phyloP scores from a whole-genome alignment of 1,284 basidiomycete genomes.

The Inonotus hispidus region DNA sequence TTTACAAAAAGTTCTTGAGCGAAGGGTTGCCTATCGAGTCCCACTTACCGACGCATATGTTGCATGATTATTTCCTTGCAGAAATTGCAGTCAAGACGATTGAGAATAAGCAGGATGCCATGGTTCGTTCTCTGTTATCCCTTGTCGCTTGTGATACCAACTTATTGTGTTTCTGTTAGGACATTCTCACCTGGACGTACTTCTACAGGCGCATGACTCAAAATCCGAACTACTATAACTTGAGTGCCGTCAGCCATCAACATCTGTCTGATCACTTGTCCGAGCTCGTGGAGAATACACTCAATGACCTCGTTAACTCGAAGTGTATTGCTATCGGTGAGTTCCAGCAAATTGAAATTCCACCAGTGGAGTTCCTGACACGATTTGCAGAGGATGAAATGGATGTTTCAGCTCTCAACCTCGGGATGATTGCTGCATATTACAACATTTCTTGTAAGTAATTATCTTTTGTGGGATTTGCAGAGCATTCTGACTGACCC shows the following conservation, averaged over 20 bases:
- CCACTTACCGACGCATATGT: constrained; percentile 78
- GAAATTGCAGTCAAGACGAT: constrained; percentile 99
- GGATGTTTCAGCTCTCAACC: constrained; percentile 86
- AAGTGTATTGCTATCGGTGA: constrained; percentile 92
- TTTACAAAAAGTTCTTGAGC: constrained; percentile 97
- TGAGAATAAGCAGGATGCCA: constrained; percentile 96
- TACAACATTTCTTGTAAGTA: constrained; percentile 82
- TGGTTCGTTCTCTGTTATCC: constrained; percentile 48
- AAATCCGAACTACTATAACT: constrained; percentile 93
- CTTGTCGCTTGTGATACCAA: not conserved
- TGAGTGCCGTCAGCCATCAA: constrained; percentile 90
- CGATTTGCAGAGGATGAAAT: constrained; percentile 75
- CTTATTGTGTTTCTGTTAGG: constrained; percentile 41
- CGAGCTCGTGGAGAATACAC: constrained; percentile 90
- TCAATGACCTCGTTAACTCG: constrained; percentile 87
- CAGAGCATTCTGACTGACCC: constrained; percentile 6
- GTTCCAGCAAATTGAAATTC: constrained; percentile 22
- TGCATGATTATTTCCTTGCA: constrained; percentile 97
- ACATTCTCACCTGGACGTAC: constrained; percentile 92
- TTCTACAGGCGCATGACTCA: constrained; percentile 97
- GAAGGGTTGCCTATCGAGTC: constrained; percentile 98
- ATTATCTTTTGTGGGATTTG: not conserved
- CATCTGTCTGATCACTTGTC: constrained; percentile 93
- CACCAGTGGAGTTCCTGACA: not conserved
- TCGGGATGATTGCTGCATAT: constrained; percentile 96